Evolutionary conservation across 1,139 yeast genomes (phyloP), one percentile per base, ranked within the genome.

Genomic region (Geotrichum klebahnii): DNA sequence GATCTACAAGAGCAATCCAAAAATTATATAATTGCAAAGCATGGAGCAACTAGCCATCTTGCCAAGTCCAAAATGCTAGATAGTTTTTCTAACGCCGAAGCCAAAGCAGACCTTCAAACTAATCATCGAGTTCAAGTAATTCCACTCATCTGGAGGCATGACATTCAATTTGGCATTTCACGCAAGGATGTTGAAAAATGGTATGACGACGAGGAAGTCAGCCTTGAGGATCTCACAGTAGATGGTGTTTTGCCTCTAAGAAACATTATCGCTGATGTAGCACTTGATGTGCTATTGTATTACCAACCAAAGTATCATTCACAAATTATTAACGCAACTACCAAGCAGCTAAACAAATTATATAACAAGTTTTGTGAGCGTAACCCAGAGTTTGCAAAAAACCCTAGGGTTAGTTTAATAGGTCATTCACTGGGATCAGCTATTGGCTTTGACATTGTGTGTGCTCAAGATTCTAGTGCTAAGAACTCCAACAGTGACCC

Each of bases 371-470:
- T 81, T 64, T 68, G 73, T 55, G 73, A 79, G 50, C 70, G 76
- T 42, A 80, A 88, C 57, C 95, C 95, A 0, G 67, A 74, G 23
- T 85, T 84, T 65, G 59, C 60, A n/a, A 46, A 55, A 40, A 73
- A 79, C 20, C 95, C 96, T 0, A 78, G 82, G 57, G 81, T 89
- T 0, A 89, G 90, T 57, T 67, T 89, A 2, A 70, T 89, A 59
- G 97, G 96, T 1, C 97, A 89, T 65, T 88, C 96, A 0, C 68
- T 89, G 32, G 97, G 97, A 0, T 84, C 95, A 5, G 85, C 89
- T 0, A 84, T 89, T 40, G 75, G 82, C 1, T 80, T 85, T 63
- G 96, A 89, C 64, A 73, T 89, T 29, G 64, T 87, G 26, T 70
- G 81, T 8, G 61, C 68, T 29, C 84, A 80, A 56, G 71, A 36